Base-by-base conservation (phyloP, 2,329 filamentous ascomycete species). In the Xylariaceae sp. region DNA sequence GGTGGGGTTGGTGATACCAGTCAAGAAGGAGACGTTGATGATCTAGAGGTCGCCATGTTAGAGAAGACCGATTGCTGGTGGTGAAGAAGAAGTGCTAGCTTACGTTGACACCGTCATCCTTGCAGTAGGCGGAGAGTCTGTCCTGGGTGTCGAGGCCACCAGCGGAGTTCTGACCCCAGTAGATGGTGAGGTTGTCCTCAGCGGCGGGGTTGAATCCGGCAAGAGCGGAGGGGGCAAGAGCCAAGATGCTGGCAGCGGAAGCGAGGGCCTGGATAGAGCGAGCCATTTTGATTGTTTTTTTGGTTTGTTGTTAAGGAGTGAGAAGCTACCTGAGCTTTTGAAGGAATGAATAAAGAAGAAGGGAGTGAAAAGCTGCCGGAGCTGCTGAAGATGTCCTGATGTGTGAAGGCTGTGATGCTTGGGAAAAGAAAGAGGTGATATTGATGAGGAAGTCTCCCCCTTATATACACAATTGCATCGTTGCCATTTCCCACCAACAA, bases 131-230 rank as follows among this genome's bases (percentile, higher is more conserved):
- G 1, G 78, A 75, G 3, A 88, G 74, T 3, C 81, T 75, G 64
- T 82, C 74, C 70, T 88, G 86, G 2, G 77, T 75, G 15, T 67
- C 72, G 2, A 75, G 75, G 60, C 78, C 75, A 8, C 76, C 74
- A 63, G 76, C 78, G 0, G 85, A 88, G 70, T 89, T 88, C 68
- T 89, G 86, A 3, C 80, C 8, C 86, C 86, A 89, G 71, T 89
- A 89, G 1, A 88, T 77, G 30, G 81, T 85, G 56, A 89, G 69
- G 66, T 88, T 88, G 53, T 71, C 76, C 1, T 69, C 66, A 1
- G 78, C 76, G n/a, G 67, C 68, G 3, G 80, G 61, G 61, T 78
- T 73, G 65, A 83, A 80, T 10, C 74, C 77, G 17, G 76, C 78
- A 39, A 73, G 63, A 15, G 66, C 72, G 1, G 68, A 60, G 4